These are phyloP conservation scores for Neodidymelliopsis sp. DNA, from an alignment of 2,329 filamentous ascomycete species.

Conservation along the genomic window DNA sequence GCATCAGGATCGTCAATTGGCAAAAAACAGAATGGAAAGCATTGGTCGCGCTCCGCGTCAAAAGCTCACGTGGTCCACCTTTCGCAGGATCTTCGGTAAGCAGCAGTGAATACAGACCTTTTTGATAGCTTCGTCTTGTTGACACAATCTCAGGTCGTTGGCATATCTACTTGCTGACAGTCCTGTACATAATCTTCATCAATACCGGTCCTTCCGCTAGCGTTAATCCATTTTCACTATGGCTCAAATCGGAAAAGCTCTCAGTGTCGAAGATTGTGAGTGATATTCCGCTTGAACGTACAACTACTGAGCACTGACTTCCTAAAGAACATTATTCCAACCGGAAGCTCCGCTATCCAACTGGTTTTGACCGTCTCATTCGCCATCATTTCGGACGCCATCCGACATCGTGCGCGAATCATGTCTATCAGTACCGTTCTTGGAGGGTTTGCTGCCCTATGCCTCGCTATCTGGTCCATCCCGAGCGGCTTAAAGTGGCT, in stretches of 20 bases:
- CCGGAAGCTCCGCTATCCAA: slow-evolving; percentile 25
- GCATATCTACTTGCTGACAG: slow-evolving; percentile 28
- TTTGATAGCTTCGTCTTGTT: background rate
- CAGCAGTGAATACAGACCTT: too few relatives aligned
- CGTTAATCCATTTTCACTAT: slow-evolving; percentile 31
- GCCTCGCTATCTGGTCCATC: slow-evolving; percentile 43
- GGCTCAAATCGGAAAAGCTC: slow-evolving; percentile 22
- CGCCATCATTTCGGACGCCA: slow-evolving; percentile 27
- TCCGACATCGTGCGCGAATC: slow-evolving; percentile 25
- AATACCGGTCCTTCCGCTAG: slow-evolving; percentile 23
- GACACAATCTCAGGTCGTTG: slow-evolving; percentile 18
- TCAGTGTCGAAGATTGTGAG: slow-evolving; percentile 26
- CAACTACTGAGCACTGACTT: background rate
- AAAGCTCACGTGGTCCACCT: slow-evolving; percentile 20
- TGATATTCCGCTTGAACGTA: background rate
- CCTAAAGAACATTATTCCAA: slow-evolving; percentile 28
- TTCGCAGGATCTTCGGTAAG: slow-evolving; percentile 27
- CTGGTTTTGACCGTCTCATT: slow-evolving; percentile 26
- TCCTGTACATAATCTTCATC: slow-evolving; percentile 30
- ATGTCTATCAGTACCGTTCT: slow-evolving; percentile 26
- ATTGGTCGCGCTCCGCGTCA: slow-evolving; percentile 26
- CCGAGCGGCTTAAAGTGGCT: slow-evolving; percentile 43
- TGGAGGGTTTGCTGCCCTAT: slow-evolving; percentile 30
- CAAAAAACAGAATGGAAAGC: slow-evolving; percentile 24
- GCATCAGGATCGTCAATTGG: slow-evolving; percentile 17